Evolutionary conservation across 352 stramenopile species (phyloP).

Genomic region (Globisporangium solare): DNA sequence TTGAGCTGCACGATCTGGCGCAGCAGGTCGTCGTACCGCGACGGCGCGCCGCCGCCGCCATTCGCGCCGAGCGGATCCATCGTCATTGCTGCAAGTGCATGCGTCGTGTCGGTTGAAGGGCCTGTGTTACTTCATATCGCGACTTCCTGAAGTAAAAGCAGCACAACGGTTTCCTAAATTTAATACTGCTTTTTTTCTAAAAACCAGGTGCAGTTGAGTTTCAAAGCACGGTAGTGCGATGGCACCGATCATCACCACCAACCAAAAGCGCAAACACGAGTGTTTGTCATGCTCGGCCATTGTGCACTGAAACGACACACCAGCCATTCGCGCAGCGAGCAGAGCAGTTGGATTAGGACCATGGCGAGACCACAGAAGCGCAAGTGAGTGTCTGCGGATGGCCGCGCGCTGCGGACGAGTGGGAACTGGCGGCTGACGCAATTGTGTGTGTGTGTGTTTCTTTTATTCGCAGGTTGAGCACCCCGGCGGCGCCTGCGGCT

Average conservation of each 20-base stretch:
- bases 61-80: constrained; percentile 3
- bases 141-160: constrained; percentile 5
- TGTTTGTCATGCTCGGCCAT: too few species aligned
- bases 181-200: too few species aligned
- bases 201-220: too few species aligned
- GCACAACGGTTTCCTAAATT: too few species aligned
- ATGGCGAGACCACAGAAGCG: constrained; percentile 58
- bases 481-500: constrained; percentile 20
- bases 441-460: background rate
- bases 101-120: background rate
- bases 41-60: constrained; percentile 8
- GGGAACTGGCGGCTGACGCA: too few species aligned
- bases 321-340: constrained; percentile 5
- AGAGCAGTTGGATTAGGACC: constrained; percentile 3
- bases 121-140: background rate
- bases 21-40: constrained; percentile 69
- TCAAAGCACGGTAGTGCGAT: too few species aligned
- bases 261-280: too few species aligned
- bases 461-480: constrained; percentile 21
- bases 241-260: too few species aligned
- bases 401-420: background rate
- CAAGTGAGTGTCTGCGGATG: constrained; percentile 22
- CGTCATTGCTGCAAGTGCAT: background rate
- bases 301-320: background rate
- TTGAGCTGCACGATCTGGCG: constrained; percentile 84